Base-by-base conservation (phyloP, 495 filamentous ascomycete genomes). In the Pyrenula aspistea region DNA sequence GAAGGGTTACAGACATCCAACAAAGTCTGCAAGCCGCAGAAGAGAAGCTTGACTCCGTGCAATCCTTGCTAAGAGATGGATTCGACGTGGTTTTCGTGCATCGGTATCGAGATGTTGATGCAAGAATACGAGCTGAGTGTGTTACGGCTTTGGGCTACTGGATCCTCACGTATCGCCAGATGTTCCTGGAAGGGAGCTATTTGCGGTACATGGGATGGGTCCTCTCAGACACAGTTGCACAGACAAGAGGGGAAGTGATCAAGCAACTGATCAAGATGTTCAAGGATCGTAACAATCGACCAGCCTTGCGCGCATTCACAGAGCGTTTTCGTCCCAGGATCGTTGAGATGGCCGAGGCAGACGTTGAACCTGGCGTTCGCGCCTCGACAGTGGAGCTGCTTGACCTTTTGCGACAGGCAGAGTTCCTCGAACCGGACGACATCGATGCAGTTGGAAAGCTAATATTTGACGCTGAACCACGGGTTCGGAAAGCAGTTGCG, bases 141-240 rank as follows among this genome's bases (percentile, higher is more conserved):
- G 80, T 95, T 50, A 79, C 83, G 54, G 88, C 89, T 8, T 76
- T 98, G 22, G 89, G 90, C 42, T 77, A 81, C 25, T 98, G 93
- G 93, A 90, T 97, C 62, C 77, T 80, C 60, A 81, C 77, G 15
- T 82, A 93, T 42, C 87, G 90, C 4, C 87, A 91, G 48, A 75
- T 86, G 53, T 97, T 95, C 72, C 88, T 95, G 67, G 85, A 95
- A 56, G 86, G 86, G 2, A 75, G 82, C 58, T 94, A 95, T 65
- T 74, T 97, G 49, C 87, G 93, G 25, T 97, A 98, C 62, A 75
- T 97, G 11, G 93, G 93, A 47, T 98, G 93, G 92, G 83, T 93
- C 57, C 77, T 98, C 22, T 91, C 91, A 1, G 93, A 98, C 67
- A 71, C 80, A 1, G 73, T 80, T 47, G 71, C 82, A 1, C 74